Base-by-base conservation (phyloP, 495 filamentous ascomycete species). In the Penicillium bovifimosum region DNA sequence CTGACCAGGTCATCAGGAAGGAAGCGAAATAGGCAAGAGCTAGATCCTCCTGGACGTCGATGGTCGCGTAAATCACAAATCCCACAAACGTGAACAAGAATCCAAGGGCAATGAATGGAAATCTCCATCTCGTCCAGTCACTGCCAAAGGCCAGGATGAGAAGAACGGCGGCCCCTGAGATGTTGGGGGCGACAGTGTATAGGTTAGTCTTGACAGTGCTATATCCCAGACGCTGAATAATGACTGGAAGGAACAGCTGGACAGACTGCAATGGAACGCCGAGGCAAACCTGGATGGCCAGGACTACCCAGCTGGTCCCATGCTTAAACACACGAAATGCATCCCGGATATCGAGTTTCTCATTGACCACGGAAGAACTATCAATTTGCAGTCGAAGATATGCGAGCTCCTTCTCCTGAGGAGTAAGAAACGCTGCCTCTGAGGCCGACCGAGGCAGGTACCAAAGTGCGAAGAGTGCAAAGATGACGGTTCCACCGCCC, bases 1-100 rank as follows among this genome's bases (percentile, higher is more conserved):
- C 52, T 42, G 6, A 24, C 20, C 20, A 88, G n/a, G 82, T 84
- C 84, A 90, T 88, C 84, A 89, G 86, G 60, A 89, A 90, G 11
- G 75, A 80, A 11, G 85, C 84, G 45, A 86, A 89, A 50, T 90
- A 90, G 4, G 85, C 86, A 4, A 88, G 73, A 36, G 79, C 71
- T 7, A 80, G 63, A 28, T 83, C 64, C 0, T 65, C 34, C 43
- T 78, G 58, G 5, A 85, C 83, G 46, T 71, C 63, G 48, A 88
- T 84, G 10, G 79, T 71, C 0, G 82, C 81, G 47, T 83, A 87
- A 60, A 89, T 86, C 45, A 87, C 74, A 64, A 89, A 84, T 3
- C 86, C 86, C 39, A 81, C 72, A 47, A 88, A 85, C 0, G 86
- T 86, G 59, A 88, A 78, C 7, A 82, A 58, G 62, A 88, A 88